Evolutionary conservation across 352 stramenopile genomes (phyloP).

Genomic region (Thalassiosira mediterranea): DNA sequence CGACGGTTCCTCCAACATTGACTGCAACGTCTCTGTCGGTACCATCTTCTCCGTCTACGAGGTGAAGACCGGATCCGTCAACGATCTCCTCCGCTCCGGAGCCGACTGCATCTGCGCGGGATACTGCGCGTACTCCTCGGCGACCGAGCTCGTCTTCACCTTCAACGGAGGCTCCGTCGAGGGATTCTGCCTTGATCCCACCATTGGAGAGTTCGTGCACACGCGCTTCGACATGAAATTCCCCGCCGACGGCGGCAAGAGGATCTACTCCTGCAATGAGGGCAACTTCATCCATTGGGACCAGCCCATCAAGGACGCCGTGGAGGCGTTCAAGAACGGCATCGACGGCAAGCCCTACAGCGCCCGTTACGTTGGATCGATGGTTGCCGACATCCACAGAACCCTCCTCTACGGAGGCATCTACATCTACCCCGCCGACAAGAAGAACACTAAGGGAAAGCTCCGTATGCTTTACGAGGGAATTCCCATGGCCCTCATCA

Average conservation of each 20-base stretch:
- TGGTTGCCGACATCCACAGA: conserved; percentile 98
- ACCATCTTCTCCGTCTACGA: conserved; percentile 99
- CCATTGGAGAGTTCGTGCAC: conserved; percentile 97
- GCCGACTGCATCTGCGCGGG: conserved; percentile 94
- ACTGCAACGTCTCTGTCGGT: conserved; percentile 98
- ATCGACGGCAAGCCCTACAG: conserved; percentile 85
- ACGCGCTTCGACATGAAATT: conserved; percentile 94
- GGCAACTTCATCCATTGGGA: conserved; percentile 96
- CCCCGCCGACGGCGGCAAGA: conserved; percentile 80
- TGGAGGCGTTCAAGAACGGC: conserved; percentile 83
- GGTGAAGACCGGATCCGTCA: conserved; percentile 82
- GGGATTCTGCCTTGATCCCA: conserved; percentile 96
- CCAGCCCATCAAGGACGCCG: conserved; percentile 87
- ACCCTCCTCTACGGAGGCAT: conserved; percentile 98
- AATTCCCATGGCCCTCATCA: conserved; percentile 99
- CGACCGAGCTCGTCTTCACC: conserved; percentile 95
- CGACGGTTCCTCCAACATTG: conserved; percentile 98
- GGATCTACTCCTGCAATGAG: conserved; percentile 88
- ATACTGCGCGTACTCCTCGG: conserved; percentile 99
- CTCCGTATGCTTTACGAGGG: conserved; percentile 98
- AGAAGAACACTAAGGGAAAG: conserved; percentile 91
- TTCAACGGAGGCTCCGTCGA: conserved; percentile 91
- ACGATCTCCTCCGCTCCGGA: conserved; percentile 93
- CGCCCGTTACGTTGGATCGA: conserved; percentile 96
- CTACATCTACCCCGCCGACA: conserved; percentile 97